Conservation (phyloP, 768 basidiomycete genomes). For the Russula lepida region DNA sequence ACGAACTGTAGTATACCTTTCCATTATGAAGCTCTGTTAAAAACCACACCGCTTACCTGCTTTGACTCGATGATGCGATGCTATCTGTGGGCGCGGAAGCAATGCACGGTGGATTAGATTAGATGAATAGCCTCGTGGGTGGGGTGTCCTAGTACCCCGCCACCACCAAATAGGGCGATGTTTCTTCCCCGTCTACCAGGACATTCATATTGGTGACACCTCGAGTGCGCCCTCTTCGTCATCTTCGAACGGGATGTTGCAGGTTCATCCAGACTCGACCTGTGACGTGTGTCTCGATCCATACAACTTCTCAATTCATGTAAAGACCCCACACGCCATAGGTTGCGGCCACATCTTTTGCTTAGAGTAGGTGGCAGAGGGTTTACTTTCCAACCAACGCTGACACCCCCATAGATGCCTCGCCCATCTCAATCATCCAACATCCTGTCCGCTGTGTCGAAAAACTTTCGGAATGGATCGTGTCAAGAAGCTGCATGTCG, state of each 20-base stretch:
- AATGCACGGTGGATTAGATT: conserved; percentile 4
- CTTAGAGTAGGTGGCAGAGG: conserved; percentile 39
- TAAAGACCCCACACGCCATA: conserved; percentile 57
- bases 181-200: conserved; percentile 1
- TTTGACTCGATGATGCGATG: background rate
- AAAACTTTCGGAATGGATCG: conserved; percentile 48
- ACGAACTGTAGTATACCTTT: background rate
- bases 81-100: background rate
- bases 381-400: background rate
- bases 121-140: conserved; percentile 8
- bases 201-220: background rate
- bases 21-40: background rate
- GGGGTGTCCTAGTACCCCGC: conserved; percentile 3
- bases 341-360: conserved; percentile 77
- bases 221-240: background rate
- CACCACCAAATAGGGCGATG: conserved; percentile 15
- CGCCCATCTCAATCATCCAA: conserved; percentile 36
- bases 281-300: conserved; percentile 72
- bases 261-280: conserved; percentile 59
- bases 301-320: conserved; percentile 44
- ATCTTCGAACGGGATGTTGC: conserved; percentile 35
- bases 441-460: conserved; percentile 59
- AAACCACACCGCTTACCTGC: background rate
- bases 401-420: conserved; percentile 43
- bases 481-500: conserved; percentile 62